Base-by-base conservation (phyloP, 176 grass and related monocot genomes). In the Saccharum officinarum region DNA sequence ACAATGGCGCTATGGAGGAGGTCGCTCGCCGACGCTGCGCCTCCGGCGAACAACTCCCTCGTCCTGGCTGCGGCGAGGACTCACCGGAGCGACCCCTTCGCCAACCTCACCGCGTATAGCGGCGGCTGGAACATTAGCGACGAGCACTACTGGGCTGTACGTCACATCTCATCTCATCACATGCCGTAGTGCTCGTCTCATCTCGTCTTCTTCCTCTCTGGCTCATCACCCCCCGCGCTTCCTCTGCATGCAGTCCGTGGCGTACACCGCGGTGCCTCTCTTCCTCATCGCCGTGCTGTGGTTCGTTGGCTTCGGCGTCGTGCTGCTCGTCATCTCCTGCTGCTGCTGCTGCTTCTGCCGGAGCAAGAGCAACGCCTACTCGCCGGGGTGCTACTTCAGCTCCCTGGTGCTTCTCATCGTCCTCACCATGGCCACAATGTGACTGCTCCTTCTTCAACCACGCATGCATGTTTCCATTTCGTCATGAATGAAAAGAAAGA, bases 111-210 rank as follows among this genome's bases (percentile, higher is more conserved):
- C 66, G 69, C 50, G 61, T 99, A 99, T 79, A 87, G 22, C 16
- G 93, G 90, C 34, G 97, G 97, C 77, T 99, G 97, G 97, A 96
- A 99, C 81, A 99, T 99, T 72, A 99, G 93, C 11, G 67, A 91
- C 16, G 0, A 25, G 0, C 93, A 95, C 75, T 99, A 99, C 89
- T 99, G 93, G 97, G 92, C 93, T 84, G 97, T 99, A 81, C 30
- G 87, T 3, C 10, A 54, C 12, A 87, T 38, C 7, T 15, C 7
- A 12, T 23, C 12, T 59, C 54, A n/a, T n/a, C n/a, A n/a, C n/a
- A n/a, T n/a, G n/a, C n/a, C n/a, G n/a, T n/a, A n/a, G n/a, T n/a
- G n/a, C n/a, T n/a, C 72, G 30, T 73, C 31, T 54, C 28, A 39
- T 42, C n/a, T n/a, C n/a, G n/a, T n/a, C 1, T 18, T 40, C 39